Conservation (phyloP, 768 basidiomycete species). For the Pisolithus marmoratus region DNA sequence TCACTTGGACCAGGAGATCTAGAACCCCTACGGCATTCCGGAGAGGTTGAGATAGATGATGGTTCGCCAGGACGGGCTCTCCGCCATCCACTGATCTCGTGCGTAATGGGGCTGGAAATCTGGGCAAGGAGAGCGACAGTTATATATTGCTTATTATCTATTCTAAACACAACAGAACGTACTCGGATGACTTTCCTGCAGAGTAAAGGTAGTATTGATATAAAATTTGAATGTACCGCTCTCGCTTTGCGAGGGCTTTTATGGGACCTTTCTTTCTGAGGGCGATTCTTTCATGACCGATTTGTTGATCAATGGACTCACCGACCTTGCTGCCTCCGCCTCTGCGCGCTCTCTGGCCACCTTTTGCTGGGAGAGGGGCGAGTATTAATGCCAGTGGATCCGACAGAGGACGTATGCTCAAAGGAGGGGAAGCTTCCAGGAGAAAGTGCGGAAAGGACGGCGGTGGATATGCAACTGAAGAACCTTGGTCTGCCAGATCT, state of each 20-base stretch:
- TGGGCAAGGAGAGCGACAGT: slow-evolving; percentile 13
- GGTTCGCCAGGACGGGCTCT: slow-evolving; percentile 63
- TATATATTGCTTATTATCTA: not conserved
- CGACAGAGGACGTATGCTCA: too few species aligned
- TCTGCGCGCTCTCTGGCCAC: slow-evolving; percentile 54
- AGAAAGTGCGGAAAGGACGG: too few species aligned
- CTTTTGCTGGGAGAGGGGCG: slow-evolving; percentile 54
- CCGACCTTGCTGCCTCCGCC: slow-evolving; percentile 55
- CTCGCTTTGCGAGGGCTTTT: slow-evolving; percentile 70
- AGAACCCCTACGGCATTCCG: slow-evolving; percentile 64
- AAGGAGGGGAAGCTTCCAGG: too few species aligned
- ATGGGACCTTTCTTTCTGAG: slow-evolving; percentile 62
- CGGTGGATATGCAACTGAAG: too few species aligned
- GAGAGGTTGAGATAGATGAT: slow-evolving; percentile 76
- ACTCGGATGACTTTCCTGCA: slow-evolving; percentile 68
- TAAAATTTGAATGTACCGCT: slow-evolving; percentile 38
- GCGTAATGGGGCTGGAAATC: slow-evolving; percentile 77
- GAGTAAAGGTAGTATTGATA: not conserved
- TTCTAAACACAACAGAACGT: slow-evolving; percentile 7
- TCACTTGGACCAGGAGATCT: slow-evolving; percentile 50
- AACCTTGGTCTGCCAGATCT: too few species aligned
- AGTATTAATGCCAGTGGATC: slow-evolving; percentile 54
- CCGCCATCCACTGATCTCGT: slow-evolving; percentile 60
- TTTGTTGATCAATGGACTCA: slow-evolving; percentile 71
- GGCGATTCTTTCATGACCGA: slow-evolving; percentile 53